Conservation (phyloP, 192 early-diverging fungal species). For the Podila horticola region DNA sequence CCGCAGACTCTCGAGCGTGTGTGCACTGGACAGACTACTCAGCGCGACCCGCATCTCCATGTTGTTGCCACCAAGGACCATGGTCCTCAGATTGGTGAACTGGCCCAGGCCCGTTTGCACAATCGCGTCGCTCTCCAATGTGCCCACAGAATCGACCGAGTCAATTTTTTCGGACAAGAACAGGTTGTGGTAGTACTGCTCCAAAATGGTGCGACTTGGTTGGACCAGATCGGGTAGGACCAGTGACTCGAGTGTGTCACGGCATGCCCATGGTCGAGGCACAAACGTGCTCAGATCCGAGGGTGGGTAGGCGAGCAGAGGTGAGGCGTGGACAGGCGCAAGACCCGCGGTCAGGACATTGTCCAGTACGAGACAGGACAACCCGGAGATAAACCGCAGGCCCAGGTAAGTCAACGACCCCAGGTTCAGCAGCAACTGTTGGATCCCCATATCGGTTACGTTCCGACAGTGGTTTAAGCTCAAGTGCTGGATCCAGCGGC, state of each 20-base stretch:
- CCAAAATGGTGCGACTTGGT: slow-evolving; percentile 12
- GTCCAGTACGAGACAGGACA: slow-evolving; percentile 36
- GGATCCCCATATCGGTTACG: slow-evolving; percentile 41
- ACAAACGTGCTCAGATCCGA: neutral
- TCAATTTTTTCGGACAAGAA: neutral
- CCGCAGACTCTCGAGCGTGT: slow-evolving; percentile 17
- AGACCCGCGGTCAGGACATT: slow-evolving; percentile 12
- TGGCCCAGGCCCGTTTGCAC: slow-evolving; percentile 27
- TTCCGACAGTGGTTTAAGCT: slow-evolving; percentile 29
- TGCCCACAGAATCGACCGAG: neutral
- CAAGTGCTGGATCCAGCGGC: slow-evolving; percentile 28
- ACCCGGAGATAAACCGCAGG: slow-evolving; percentile 17
- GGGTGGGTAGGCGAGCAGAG: neutral
- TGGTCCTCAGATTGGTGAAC: slow-evolving; percentile 7
- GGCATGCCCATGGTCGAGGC: slow-evolving; percentile 31
- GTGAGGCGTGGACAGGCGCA: neutral
- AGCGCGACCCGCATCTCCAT: slow-evolving; percentile 15
- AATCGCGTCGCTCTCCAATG: slow-evolving; percentile 9
- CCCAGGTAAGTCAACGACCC: slow-evolving; percentile 8
- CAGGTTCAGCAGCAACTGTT: slow-evolving; percentile 24
- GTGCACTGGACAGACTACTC: neutral
- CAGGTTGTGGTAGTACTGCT: slow-evolving; percentile 6
- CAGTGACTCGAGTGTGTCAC: slow-evolving; percentile 9
- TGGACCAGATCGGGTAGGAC: slow-evolving; percentile 22
- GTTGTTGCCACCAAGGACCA: slow-evolving; percentile 25